Evolutionary conservation across 108 stramenopile species (phyloP).

Genomic region (Parietichytrium sp.): DNA sequence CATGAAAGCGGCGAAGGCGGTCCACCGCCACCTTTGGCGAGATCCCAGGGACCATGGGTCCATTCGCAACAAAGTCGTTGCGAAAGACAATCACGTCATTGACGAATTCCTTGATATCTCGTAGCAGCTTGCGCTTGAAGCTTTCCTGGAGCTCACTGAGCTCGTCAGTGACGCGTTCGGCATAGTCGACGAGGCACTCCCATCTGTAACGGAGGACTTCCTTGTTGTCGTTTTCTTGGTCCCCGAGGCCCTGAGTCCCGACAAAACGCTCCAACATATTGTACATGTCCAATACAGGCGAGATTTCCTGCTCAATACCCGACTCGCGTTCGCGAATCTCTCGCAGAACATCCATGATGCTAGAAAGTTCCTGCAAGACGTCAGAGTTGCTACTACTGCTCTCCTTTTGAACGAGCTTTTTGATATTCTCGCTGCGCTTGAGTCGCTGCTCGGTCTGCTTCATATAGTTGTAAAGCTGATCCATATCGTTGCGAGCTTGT

Average conservation of each 20-base stretch:
- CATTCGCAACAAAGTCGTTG: conserved; percentile 71
- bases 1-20: conserved; percentile 76
- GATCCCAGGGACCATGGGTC: conserved; percentile 75
- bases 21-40: conserved; percentile 82
- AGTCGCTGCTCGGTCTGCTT: conserved; percentile 4
- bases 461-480: not conserved
- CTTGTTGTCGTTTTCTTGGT: conserved; percentile 86
- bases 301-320: conserved; percentile 66
- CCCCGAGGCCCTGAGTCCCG: conserved; percentile 79
- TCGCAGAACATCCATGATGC: conserved; percentile 60
- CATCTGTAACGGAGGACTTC: conserved; percentile 77
- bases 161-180: conserved; percentile 71
- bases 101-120: conserved; percentile 71
- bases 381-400: conserved; percentile 56
- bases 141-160: conserved; percentile 71
- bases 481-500: not conserved
- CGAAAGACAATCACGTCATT: conserved; percentile 72
- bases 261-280: conserved; percentile 80
- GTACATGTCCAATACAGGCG: conserved; percentile 86
- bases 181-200: conserved; percentile 75
- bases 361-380: conserved; percentile 31
- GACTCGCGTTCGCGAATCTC: conserved; percentile 63
- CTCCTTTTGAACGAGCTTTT: conserved; percentile 58
- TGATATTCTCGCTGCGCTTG: conserved; percentile 63
- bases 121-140: conserved; percentile 71